Evolutionary conservation across 257 asterid genomes (phyloP).

Genomic region (Lantana camara): DNA sequence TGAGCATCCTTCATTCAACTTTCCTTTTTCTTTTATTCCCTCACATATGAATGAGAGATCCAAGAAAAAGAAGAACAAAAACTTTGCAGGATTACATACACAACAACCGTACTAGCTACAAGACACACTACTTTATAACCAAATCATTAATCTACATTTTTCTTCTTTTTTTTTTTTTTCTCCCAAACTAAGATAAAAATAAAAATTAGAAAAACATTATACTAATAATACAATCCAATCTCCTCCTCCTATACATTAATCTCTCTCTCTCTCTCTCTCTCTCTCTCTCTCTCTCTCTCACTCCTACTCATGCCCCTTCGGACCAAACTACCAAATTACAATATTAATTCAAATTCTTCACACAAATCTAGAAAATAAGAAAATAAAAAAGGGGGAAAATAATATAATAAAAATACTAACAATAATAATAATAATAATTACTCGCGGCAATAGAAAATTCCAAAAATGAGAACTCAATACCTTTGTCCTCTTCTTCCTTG

Average conservation of each 20-base stretch:
- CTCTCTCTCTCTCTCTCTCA: slow-evolving; percentile 27
- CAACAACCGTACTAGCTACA: not conserved
- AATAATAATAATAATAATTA: not conserved
- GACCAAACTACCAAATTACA: slow-evolving; percentile 50
- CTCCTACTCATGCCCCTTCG: slow-evolving; percentile 32
- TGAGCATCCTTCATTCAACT: not conserved
- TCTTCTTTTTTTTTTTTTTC: too few species aligned
- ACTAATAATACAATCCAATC: slow-evolving; percentile 33
- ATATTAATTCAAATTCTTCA: slow-evolving; percentile 39
- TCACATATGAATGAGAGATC: not conserved
- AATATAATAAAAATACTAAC: not conserved
- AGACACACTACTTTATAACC: not conserved
- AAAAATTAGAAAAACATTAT: slow-evolving; percentile 11
- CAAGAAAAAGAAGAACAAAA: slow-evolving; percentile 17
- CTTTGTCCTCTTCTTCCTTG: slow-evolving; percentile 31
- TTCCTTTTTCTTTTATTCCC: not conserved
- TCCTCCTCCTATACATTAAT: slow-evolving; percentile 43
- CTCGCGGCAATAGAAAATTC: slow-evolving; percentile 24
- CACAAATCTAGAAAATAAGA: slow-evolving; percentile 31
- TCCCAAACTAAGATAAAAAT: not conserved
- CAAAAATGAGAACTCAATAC: slow-evolving; percentile 34
- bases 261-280: slow-evolving; percentile 28
- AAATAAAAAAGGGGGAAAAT: not conserved
- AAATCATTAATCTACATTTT: not conserved
- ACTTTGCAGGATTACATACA: slow-evolving; percentile 4